Evolutionary conservation across 495 filamentous ascomycete species (phyloP).

Genomic region (Corynascus novoguineensis): DNA sequence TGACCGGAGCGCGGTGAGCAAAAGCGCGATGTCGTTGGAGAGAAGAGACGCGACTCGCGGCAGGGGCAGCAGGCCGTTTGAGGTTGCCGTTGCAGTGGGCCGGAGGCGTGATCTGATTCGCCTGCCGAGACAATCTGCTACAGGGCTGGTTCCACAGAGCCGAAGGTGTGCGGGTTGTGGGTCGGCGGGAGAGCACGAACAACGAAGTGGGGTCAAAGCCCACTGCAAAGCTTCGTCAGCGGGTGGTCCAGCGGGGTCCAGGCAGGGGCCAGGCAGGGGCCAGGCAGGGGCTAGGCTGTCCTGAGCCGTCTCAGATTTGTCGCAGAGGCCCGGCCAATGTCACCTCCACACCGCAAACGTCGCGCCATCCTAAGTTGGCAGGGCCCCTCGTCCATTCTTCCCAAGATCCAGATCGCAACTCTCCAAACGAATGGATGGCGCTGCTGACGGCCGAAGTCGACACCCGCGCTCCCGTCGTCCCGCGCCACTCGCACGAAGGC

Average conservation of each 20-base stretch:
- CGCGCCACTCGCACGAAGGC: too few species aligned
- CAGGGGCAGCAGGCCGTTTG: conserved; percentile 31
- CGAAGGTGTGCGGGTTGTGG: conserved; percentile 13
- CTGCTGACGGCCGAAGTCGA: conserved; percentile 4
- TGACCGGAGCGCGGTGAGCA: conserved; percentile 9
- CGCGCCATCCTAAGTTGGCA: background rate
- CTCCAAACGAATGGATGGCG: conserved; percentile 1
- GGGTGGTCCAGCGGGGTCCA: conserved; percentile 20
- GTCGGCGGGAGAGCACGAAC: conserved; percentile 14
- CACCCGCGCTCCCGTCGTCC: background rate
- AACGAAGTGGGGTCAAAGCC: conserved; percentile 13
- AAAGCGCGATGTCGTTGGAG: conserved; percentile 22
- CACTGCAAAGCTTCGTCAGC: conserved; percentile 12
- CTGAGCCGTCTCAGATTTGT: conserved; percentile 37
- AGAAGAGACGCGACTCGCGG: conserved; percentile 27
- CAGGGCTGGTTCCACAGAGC: conserved; percentile 22
- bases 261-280: too few species aligned
- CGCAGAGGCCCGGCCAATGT: conserved; percentile 26
- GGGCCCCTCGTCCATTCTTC: conserved; percentile 11
- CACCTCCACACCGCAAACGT: conserved; percentile 11
- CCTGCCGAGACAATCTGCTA: conserved; percentile 23
- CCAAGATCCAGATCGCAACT: conserved; percentile 23
- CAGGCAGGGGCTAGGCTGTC: too few species aligned
- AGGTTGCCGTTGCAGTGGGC: conserved; percentile 28
- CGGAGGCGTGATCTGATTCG: conserved; percentile 23